phyloP scores from a whole-genome alignment of 2,329 filamentous ascomycete genomes.

The Pseudogymnoascus sp. region DNA sequence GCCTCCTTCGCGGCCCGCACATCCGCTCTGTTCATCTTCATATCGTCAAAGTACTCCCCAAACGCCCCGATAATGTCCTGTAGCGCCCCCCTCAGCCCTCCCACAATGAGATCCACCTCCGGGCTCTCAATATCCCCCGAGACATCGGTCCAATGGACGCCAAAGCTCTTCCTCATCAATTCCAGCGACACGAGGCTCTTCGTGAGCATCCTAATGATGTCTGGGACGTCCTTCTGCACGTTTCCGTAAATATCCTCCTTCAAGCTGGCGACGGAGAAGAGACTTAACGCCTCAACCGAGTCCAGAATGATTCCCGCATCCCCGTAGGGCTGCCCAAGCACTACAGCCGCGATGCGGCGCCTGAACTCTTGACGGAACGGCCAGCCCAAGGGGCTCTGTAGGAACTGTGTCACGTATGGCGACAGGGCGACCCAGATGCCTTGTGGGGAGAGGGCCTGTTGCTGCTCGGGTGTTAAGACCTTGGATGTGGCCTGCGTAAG shows the following conservation, averaged over 20 bases:
- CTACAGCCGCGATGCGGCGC: conserved; percentile 54
- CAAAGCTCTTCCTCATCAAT: conserved; percentile 49
- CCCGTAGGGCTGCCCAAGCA: conserved; percentile 67
- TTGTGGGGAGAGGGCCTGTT: conserved; percentile 43
- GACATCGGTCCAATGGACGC: conserved; percentile 73
- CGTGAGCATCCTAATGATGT: conserved; percentile 67
- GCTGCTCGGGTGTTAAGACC: conserved; percentile 39
- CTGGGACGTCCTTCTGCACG: conserved; percentile 73
- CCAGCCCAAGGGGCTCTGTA: conserved; percentile 49
- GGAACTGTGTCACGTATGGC: conserved; percentile 21
- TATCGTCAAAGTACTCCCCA: conserved; percentile 61
- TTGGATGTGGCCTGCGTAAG: conserved; percentile 28
- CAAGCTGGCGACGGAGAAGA: conserved; percentile 64
- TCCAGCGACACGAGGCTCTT: conserved; percentile 61
- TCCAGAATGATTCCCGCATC: conserved; percentile 61
- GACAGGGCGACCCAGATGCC: conserved; percentile 36
- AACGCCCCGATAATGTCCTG: conserved; percentile 61
- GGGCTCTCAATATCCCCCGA: conserved; percentile 44
- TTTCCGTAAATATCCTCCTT: conserved; percentile 76
- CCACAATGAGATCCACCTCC: conserved; percentile 65
- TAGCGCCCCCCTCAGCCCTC: conserved; percentile 57
- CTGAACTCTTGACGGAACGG: conserved; percentile 65
- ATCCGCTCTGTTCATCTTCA: conserved; percentile 64
- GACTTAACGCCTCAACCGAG: conserved; percentile 60
- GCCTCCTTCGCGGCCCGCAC: conserved; percentile 62